These are phyloP conservation scores for Aspergillus chevalieri DNA, from an alignment of 2,329 filamentous ascomycete species.

Conservation along the genomic window DNA sequence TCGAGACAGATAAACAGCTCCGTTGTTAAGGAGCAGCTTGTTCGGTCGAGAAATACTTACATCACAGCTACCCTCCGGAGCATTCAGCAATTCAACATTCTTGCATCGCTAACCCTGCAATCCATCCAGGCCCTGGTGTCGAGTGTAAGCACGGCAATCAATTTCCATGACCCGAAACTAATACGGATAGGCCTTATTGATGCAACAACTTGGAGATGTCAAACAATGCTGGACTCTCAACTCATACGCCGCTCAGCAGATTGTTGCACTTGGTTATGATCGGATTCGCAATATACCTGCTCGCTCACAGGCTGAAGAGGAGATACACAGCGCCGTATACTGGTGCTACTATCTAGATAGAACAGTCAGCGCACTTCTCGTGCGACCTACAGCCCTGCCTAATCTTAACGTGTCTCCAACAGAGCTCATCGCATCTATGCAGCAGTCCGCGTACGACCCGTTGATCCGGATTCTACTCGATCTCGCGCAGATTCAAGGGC, in stretches of 20 bases:
- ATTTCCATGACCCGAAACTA: neutral
- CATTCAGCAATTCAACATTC: constrained; percentile 13
- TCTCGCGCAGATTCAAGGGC: constrained; percentile 8
- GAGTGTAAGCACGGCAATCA: constrained; percentile 12
- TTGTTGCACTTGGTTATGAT: constrained; percentile 19
- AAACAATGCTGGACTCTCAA: constrained; percentile 19
- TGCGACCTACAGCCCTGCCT: constrained; percentile 15
- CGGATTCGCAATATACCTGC: constrained; percentile 2
- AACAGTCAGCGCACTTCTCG: constrained; percentile 20
- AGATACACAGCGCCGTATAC: constrained; percentile 14
- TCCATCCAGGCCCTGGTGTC: constrained; percentile 20
- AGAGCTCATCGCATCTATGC: neutral
- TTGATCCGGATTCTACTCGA: constrained; percentile 8
- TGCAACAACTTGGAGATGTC: constrained; percentile 19
- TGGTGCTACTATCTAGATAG: constrained; percentile 25
- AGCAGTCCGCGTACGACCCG: constrained; percentile 4
- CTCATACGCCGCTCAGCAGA: constrained; percentile 21
- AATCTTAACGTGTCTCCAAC: constrained; percentile 5
- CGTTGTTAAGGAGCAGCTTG: constrained; percentile 11
- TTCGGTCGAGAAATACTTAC: constrained; percentile 15
- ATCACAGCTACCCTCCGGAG: constrained; percentile 10
- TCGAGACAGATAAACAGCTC: constrained; percentile 10
- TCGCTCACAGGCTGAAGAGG: constrained; percentile 9
- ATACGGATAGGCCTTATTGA: constrained; percentile 15
- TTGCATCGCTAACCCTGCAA: constrained; percentile 12